phyloP scores from a whole-genome alignment of 805 yeast species.

The Myxozyma neglecta region DNA sequence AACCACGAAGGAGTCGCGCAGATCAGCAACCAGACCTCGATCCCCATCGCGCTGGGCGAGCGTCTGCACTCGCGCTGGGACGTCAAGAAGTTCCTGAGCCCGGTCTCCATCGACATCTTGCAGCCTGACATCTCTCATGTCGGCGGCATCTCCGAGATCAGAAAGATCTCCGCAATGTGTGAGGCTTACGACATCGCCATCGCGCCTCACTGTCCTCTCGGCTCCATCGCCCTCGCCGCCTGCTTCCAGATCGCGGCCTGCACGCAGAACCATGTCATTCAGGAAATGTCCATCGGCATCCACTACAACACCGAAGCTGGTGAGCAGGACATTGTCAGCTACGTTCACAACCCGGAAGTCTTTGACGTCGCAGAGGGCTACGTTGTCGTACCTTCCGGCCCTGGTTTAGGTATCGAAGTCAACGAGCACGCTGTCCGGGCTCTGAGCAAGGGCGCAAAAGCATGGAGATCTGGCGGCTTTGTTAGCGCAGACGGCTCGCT shows the following conservation, averaged over 20 bases:
- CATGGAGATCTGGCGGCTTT: conserved; percentile 27
- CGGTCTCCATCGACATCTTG: conserved; percentile 36
- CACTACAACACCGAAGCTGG: conserved; percentile 36
- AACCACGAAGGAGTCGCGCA: conserved; percentile 34
- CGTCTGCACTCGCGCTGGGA: conserved; percentile 37
- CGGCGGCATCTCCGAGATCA: conserved; percentile 39
- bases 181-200: conserved; percentile 39
- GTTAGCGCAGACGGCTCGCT: conserved; percentile 20
- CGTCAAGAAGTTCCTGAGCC: conserved; percentile 34
- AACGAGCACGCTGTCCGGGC: conserved; percentile 21
- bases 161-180: conserved; percentile 37
- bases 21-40: conserved; percentile 33
- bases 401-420: conserved; percentile 38
- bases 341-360: conserved; percentile 33
- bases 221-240: conserved; percentile 39
- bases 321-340: conserved; percentile 34
- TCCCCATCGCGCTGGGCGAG: conserved; percentile 39
- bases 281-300: conserved; percentile 37
- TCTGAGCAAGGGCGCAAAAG: conserved; percentile 15
- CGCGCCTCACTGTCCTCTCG: conserved; percentile 40
- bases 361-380: conserved; percentile 35
- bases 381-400: conserved; percentile 33
- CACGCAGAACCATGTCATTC: conserved; percentile 35
- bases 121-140: conserved; percentile 39
- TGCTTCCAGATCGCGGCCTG: conserved; percentile 35